phyloP scores from a whole-genome alignment of 1,284 basidiomycete species.

The Apiotrichum mycotoxinovorans region DNA sequence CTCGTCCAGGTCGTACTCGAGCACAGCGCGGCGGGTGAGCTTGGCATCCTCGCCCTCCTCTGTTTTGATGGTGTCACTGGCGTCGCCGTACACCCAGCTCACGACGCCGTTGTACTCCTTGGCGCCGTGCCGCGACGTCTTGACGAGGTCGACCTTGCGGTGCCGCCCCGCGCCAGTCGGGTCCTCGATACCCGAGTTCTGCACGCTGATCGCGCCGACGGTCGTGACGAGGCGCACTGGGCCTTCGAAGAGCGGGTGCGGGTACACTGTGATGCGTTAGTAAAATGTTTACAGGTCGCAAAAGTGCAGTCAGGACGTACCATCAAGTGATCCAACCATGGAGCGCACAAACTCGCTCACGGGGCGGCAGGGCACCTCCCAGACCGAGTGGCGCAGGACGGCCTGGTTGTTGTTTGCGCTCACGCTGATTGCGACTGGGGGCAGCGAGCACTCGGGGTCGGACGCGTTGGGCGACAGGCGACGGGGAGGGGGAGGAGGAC shows the following conservation, averaged over 20 bases:
- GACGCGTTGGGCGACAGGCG: background rate
- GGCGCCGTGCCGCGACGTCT: background rate
- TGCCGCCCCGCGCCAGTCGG: conserved; percentile 2
- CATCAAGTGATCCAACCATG: conserved; percentile 9
- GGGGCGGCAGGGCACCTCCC: conserved; percentile 18
- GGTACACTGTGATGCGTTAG: conserved; percentile 12
- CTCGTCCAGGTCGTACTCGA: background rate
- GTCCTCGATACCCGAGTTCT: background rate
- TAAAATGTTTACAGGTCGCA: background rate
- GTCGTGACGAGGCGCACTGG: conserved; percentile 7
- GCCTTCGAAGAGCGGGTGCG: conserved; percentile 19
- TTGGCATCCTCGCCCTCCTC: background rate
- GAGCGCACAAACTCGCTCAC: conserved; percentile 7
- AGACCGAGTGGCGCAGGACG: conserved; percentile 13
- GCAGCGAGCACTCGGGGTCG: conserved; percentile 11
- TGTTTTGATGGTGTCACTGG: background rate
- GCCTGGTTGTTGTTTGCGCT: conserved; percentile 6
- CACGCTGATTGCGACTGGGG: conserved; percentile 10
- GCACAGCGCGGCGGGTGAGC: background rate
- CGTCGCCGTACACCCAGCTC: background rate
- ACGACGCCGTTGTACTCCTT: background rate
- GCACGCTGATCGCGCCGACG: conserved; percentile 14
- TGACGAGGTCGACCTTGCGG: background rate
- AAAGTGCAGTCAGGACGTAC: conserved; percentile 1
- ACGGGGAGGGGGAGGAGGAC: too few species aligned